A percentile compares a stretch with the other conserved stretches of the same genome.
phyloP scores from a whole-genome alignment of 495 filamentous ascomycete genomes.

The Aspergillus sparsus region DNA sequence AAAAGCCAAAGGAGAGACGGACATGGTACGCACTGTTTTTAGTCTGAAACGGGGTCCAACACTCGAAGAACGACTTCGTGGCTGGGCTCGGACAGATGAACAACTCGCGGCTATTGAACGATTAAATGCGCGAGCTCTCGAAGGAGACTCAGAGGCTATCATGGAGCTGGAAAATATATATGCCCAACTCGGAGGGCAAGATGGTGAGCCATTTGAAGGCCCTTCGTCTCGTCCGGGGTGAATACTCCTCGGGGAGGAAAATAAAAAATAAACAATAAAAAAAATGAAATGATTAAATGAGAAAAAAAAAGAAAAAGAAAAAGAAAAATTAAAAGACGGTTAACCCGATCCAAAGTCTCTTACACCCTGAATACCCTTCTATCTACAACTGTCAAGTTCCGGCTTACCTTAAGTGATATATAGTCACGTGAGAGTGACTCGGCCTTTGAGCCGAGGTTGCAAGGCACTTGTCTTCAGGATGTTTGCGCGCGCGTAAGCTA shows the following conservation, averaged over 20 bases:
- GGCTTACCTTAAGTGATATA: too few relatives aligned
- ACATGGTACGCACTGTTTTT: constrained; percentile 43
- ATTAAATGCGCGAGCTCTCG: constrained; percentile 35
- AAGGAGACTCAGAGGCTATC: constrained; percentile 40
- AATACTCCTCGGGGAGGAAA: neutral
- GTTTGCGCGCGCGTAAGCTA: too few relatives aligned
- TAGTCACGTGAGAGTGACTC: too few relatives aligned
- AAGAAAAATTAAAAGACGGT: too few relatives aligned
- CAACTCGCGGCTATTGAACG: constrained; percentile 38
- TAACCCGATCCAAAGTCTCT: too few relatives aligned
- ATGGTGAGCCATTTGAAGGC: constrained; percentile 8
- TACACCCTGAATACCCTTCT: too few relatives aligned
- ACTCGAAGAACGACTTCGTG: constrained; percentile 35
- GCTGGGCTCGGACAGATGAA: constrained; percentile 46
- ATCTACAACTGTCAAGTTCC: too few relatives aligned
- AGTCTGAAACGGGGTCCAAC: constrained; percentile 32
- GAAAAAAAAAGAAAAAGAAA: too few relatives aligned
- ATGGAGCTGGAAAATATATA: constrained; percentile 36
- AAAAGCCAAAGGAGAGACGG: constrained; percentile 44
- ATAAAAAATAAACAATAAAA: too few relatives aligned
- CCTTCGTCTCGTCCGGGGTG: constrained; percentile 9
- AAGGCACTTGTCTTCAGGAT: too few relatives aligned
- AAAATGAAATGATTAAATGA: too few relatives aligned
- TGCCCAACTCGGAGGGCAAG: constrained; percentile 24
- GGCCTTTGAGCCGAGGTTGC: too few relatives aligned